Base-by-base conservation (phyloP, 441 rosid species). In the Omphalea diandra region DNA sequence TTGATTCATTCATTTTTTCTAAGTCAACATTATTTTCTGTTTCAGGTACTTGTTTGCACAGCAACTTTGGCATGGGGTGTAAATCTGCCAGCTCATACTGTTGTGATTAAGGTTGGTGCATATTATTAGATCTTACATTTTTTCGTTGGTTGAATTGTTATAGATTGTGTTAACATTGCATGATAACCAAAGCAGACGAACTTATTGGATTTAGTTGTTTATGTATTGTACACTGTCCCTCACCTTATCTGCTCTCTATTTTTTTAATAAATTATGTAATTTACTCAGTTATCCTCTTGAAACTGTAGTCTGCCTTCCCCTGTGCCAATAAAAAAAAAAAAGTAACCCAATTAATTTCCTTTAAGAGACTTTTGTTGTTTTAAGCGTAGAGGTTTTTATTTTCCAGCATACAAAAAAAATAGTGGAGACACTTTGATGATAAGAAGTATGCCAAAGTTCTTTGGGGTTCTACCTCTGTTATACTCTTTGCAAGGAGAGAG, bases 31-130 rank as follows among this genome's bases (percentile, higher is more conserved):
- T 75, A 69, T 74, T 67, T 80, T 66, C 69, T 64, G 54, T 73
- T 83, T 69, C 84, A 95, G 99, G 94, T 92, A 69, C 96, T 95
- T 77, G 96, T 95, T 80, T 95, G 99, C 84, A 92, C 99, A 38
- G 98, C 99, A 82, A 95, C 99, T 77, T 84, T 95, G 82, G 98
- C 99, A 18, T 95, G 99, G 99, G 99, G 99, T 72, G 99, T 95
- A 62, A 95, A 95, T 84, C 83, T 95, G 67, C 99, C 99, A 59
- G 99, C 99, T 69, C 99, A 95, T 70, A 95, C 97, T 65, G 98
- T 95, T 79, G 97, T 95, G 69, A 95, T 95, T 71, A 95, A 93
- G 99, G 99, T 94, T 76, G 68, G 88, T 63, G 65, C 49, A 43
- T n/a, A 11, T 14, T 47, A 11, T 53, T 70, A 55, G 17, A 32